Percentiles rank a stretch among this genome's conserved stretches.
These are phyloP conservation scores for Aspergillus heteromorphus DNA, from an alignment of 495 filamentous ascomycete species.

Conservation along the genomic window DNA sequence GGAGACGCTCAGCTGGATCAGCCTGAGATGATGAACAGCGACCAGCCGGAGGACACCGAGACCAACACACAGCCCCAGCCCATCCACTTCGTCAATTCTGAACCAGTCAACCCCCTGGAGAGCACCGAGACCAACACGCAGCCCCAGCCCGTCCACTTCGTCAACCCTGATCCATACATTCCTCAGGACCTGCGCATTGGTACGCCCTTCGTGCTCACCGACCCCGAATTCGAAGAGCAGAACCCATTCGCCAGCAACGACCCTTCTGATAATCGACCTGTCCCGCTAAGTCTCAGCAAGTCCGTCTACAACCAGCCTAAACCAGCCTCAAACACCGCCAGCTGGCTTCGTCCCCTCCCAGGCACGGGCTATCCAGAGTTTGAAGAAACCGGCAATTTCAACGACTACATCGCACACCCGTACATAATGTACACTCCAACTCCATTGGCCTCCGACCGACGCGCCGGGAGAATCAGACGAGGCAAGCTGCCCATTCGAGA, in stretches of 20 bases:
- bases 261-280: not conserved
- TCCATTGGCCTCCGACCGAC: not conserved
- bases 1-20: too few species aligned
- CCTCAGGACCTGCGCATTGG: too few species aligned
- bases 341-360: too few species aligned
- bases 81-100: not conserved
- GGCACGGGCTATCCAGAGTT: too few species aligned
- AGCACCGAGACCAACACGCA: not conserved
- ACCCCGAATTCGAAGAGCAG: not conserved
- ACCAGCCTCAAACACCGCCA: too few species aligned
- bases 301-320: too few species aligned
- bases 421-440: not conserved
- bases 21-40: too few species aligned
- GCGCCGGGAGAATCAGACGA: not conserved
- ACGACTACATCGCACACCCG: not conserved
- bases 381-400: too few species aligned
- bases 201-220: not conserved
- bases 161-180: not conserved
- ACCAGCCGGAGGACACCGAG: too few species aligned
- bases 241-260: not conserved
- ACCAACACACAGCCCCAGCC: not conserved
- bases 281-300: too few species aligned
- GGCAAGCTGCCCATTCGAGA: not conserved
- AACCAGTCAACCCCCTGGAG: too few species aligned
- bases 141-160: too few species aligned